Base-by-base conservation (phyloP, 176 grass and related monocot genomes). In the Ananas comosus region DNA sequence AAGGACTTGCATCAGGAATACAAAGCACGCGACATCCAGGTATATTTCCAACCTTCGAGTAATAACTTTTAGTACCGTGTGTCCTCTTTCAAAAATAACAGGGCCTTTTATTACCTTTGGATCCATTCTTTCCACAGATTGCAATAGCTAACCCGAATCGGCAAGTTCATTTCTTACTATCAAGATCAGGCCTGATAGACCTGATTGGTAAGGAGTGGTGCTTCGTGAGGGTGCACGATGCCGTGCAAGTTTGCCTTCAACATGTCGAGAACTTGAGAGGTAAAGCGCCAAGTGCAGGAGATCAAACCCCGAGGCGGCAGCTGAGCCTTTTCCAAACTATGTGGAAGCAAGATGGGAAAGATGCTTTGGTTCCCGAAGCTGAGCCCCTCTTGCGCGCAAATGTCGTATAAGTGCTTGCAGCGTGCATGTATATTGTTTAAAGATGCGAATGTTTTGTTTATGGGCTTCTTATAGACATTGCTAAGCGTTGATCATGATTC, bases 1-100 rank as follows among this genome's bases (percentile, higher is more conserved):
- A 96, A 92, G 69, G 92, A 96, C 70, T 79, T 96, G 71, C 67
- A 96, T 77, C 88, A 96, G 64, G 92, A 96, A 42, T 96, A 96
- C 73, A 66, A 73, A 77, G 77, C 79, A 24, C 88, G 92, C 7
- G 57, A 70, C 18, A 96, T 96, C 66, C 88, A 96, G 92, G 92
- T 96, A 72, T 2, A 67, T 68, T 18, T 61, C 56, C 56, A 9
- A 10, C 56, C 11, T 13, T 56, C 4, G 2, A n/a, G 3, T 56
- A 6, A 56, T 56, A 56, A 56, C 52, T 56, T 13, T 6, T 1
- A 21, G 4, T 42, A 42, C 6, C 17, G 4, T 1, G 8, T n/a
- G 21, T 61, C 2, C 9, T 61, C 21, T 48, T 50, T 2, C 14
- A 33, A 51, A 51, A 12, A 2, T 28, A 13, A 28, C 57, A 51